Conservation (phyloP, 305 asterid species). For the Rubia tinctorum region DNA sequence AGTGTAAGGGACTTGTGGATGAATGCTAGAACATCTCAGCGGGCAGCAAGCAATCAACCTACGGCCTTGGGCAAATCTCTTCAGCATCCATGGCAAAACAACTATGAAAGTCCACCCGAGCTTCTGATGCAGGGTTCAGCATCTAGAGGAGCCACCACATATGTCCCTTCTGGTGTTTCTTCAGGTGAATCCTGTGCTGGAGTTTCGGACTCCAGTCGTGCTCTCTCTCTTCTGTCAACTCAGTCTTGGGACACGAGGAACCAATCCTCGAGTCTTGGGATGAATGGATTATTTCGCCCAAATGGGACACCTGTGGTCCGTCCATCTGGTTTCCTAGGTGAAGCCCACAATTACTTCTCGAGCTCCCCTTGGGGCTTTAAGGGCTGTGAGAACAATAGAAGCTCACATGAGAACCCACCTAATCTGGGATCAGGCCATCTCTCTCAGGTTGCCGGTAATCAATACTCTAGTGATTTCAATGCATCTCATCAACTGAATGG, state of each 20-base stretch:
- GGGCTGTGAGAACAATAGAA: conserved; percentile 35
- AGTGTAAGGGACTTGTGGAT: conserved; percentile 46
- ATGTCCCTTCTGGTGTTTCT: conserved; percentile 37
- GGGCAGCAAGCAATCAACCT: conserved; percentile 34
- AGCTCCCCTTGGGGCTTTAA: conserved; percentile 47
- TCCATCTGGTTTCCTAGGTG: conserved; percentile 41
- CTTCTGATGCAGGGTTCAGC: conserved; percentile 42
- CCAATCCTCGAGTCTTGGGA: conserved; percentile 50
- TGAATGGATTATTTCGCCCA: conserved; percentile 31
- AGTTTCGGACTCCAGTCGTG: conserved; percentile 56
- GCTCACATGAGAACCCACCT: conserved; percentile 43
- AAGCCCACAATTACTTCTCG: conserved; percentile 37
- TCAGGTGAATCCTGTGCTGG: conserved; percentile 48
- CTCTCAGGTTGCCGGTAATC: conserved; percentile 33
- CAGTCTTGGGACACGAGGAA: conserved; percentile 71
- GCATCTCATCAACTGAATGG: conserved; percentile 53
- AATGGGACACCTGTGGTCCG: conserved; percentile 38
- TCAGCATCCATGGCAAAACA: conserved; percentile 54
- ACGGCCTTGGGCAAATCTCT: conserved; percentile 34
- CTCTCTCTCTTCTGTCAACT: conserved; percentile 99
- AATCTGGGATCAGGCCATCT: conserved; percentile 52
- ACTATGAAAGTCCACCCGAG: conserved; percentile 43
- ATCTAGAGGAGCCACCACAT: conserved; percentile 32
- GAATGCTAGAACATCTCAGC: conserved; percentile 34
- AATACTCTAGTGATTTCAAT: conserved; percentile 50